Percentiles rank a stretch among this genome's conserved stretches.
These are phyloP conservation scores for Citrus sinensis DNA, from an alignment of 345 rosid species.

Conservation along the genomic window DNA sequence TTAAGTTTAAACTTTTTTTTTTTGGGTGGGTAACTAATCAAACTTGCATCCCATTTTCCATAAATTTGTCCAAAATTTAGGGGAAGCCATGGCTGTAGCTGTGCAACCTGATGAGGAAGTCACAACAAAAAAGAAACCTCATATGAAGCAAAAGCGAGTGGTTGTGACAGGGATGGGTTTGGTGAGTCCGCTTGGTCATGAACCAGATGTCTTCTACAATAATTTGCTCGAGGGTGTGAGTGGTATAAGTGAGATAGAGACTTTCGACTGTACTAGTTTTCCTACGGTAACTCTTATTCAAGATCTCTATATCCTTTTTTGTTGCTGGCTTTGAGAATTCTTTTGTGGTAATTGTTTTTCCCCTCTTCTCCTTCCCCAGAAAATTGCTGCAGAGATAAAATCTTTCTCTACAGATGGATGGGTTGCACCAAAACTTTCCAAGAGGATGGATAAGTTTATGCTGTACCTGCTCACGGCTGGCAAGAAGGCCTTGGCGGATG, in stretches of 20 bases:
- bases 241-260: slow-evolving; percentile 83
- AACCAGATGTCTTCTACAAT: slow-evolving; percentile 63
- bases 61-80: slow-evolving; percentile 29
- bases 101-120: slow-evolving; percentile 58
- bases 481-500: slow-evolving; percentile 90
- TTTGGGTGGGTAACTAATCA: background rate
- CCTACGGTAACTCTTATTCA: slow-evolving; percentile 57
- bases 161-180: slow-evolving; percentile 98
- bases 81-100: slow-evolving; percentile 63
- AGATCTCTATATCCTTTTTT: slow-evolving; percentile 7
- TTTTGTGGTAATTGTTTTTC: slow-evolving; percentile 7
- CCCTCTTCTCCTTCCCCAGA: slow-evolving; percentile 33
- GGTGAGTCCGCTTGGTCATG: slow-evolving; percentile 85
- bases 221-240: slow-evolving; percentile 87
- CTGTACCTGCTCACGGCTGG: slow-evolving; percentile 93
- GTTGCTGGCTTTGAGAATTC: slow-evolving; percentile 11
- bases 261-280: slow-evolving; percentile 75
- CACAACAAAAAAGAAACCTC: slow-evolving; percentile 54
- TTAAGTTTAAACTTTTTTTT: background rate
- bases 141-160: slow-evolving; percentile 66
- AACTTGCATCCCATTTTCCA: background rate
- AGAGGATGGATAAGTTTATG: slow-evolving; percentile 97
- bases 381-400: slow-evolving; percentile 94
- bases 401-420: slow-evolving; percentile 80
- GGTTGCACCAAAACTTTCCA: slow-evolving; percentile 81